These are phyloP conservation scores for Hymenotorrendiella dingleyae DNA, from an alignment of 2,329 filamentous ascomycete genomes.

Conservation along the genomic window DNA sequence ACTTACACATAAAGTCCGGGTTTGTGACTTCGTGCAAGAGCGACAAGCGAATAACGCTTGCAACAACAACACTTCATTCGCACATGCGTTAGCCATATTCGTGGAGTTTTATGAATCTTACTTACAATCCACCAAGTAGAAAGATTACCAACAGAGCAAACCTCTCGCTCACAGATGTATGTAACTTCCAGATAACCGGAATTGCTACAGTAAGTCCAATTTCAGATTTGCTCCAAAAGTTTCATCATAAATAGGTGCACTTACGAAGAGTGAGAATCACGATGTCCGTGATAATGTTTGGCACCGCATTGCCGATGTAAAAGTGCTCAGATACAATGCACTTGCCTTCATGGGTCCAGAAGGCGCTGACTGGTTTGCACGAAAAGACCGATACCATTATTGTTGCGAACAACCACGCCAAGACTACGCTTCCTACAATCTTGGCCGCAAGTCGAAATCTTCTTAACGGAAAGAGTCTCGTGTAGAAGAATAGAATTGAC, in stretches of 20 bases:
- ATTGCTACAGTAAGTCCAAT: too few relatives aligned
- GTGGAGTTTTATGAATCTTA: not conserved
- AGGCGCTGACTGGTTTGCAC: conserved; percentile 3
- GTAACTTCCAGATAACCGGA: not conserved
- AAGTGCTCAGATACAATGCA: conserved; percentile 2
- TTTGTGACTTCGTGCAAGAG: not conserved
- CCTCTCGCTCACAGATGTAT: not conserved
- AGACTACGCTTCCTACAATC: conserved; percentile 2
- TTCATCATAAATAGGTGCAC: too few relatives aligned
- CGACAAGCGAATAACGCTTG: conserved; percentile 1
- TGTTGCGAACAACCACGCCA: conserved; percentile 4
- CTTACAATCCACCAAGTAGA: not conserved
- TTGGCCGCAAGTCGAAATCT: not conserved
- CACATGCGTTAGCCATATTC: not conserved
- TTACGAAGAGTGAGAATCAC: conserved; percentile 7
- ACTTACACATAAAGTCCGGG: conserved; percentile 2
- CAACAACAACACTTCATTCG: not conserved
- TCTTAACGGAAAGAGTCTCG: conserved; percentile 3
- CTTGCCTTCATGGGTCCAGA: conserved; percentile 3
- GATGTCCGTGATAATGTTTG: conserved; percentile 10
- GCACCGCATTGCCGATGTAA: conserved; percentile 6
- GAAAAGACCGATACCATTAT: conserved; percentile 4
- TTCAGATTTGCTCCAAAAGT: too few relatives aligned
- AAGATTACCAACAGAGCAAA: not conserved
- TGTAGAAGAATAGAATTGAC: conserved; percentile 8